Conservation (phyloP, 2,329 filamentous ascomycete genomes). For the Meredithiella fracta region DNA sequence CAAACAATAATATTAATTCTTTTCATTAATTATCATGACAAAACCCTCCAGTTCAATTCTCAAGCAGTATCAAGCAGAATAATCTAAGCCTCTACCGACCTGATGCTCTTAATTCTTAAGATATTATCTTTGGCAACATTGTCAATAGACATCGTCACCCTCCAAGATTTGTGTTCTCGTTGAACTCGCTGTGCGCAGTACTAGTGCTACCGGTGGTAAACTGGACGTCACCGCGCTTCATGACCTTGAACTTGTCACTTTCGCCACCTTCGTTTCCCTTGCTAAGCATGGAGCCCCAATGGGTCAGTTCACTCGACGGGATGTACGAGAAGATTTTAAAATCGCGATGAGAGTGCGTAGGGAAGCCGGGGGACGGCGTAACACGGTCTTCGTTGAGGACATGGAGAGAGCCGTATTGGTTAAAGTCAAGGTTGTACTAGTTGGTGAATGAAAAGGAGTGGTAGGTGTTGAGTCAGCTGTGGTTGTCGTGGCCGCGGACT, state of each 20-base stretch:
- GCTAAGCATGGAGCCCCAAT: slow-evolving; percentile 70
- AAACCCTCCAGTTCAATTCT: background rate
- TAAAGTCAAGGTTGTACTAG: slow-evolving; percentile 50
- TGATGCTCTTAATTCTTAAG: slow-evolving; percentile 48
- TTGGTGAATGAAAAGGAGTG: slow-evolving; percentile 74
- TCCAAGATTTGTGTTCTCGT: slow-evolving; percentile 61
- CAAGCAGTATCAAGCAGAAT: slow-evolving; percentile 48
- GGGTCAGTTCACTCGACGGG: slow-evolving; percentile 69
- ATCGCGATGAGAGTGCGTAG: slow-evolving; percentile 69
- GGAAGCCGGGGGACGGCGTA: slow-evolving; percentile 56
- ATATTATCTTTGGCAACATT: slow-evolving; percentile 46
- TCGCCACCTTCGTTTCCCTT: slow-evolving; percentile 44
- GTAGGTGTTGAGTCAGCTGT: slow-evolving; percentile 77
- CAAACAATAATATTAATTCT: no score
- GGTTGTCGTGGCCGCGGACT: slow-evolving; percentile 58
- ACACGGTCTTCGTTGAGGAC: slow-evolving; percentile 86
- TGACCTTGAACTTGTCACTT: slow-evolving; percentile 49
- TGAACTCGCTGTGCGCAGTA: slow-evolving; percentile 68
- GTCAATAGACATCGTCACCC: slow-evolving; percentile 66
- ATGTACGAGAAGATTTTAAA: slow-evolving; percentile 87
- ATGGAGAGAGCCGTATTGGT: slow-evolving; percentile 57
- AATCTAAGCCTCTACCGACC: slow-evolving; percentile 53
- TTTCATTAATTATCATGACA: no score
- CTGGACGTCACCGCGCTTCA: slow-evolving; percentile 69
- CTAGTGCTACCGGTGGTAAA: slow-evolving; percentile 77